Conservation (phyloP, 768 basidiomycete genomes). For the Lentinus tigrinus region DNA sequence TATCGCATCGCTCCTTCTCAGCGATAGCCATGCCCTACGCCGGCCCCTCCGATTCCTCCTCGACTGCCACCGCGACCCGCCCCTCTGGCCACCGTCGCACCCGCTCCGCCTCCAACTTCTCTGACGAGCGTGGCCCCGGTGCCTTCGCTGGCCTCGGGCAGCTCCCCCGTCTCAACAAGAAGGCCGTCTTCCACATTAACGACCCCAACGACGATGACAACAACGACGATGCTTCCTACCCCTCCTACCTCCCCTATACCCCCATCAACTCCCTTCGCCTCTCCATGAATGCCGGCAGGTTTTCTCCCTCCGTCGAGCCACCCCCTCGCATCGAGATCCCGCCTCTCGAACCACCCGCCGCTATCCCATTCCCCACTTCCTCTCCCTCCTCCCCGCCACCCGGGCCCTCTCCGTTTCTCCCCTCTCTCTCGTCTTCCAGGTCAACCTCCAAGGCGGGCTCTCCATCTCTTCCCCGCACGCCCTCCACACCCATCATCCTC, state of each 20-base stretch:
- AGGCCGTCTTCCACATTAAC: constrained; percentile 25
- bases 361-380: constrained; percentile 45
- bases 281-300: constrained; percentile 23
- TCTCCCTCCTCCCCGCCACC: constrained; percentile 27
- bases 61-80: constrained; percentile 21
- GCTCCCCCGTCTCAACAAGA: constrained; percentile 44
- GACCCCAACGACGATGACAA: constrained; percentile 36
- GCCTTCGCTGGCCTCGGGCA: constrained; percentile 47
- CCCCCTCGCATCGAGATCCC: constrained; percentile 24
- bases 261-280: constrained; percentile 27
- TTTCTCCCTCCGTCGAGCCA: constrained; percentile 22
- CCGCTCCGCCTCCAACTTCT: constrained; percentile 33
- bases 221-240: constrained; percentile 24
- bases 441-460: constrained; percentile 5
- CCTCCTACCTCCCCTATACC: constrained; percentile 12
- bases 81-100: constrained; percentile 28
- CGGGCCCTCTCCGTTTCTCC: constrained; percentile 23
- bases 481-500: constrained; percentile 46
- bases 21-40: constrained; percentile 27
- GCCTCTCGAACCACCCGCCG: constrained; percentile 13
- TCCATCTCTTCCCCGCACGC: constrained; percentile 31
- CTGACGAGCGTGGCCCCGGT: constrained; percentile 43
- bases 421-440: constrained; percentile 17
- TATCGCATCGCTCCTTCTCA: background rate
- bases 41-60: constrained; percentile 18